A percentile compares a stretch with the other conserved stretches of the same genome.
phyloP scores from a whole-genome alignment of 2,329 filamentous ascomycete species.

The Elsinoe australis region DNA sequence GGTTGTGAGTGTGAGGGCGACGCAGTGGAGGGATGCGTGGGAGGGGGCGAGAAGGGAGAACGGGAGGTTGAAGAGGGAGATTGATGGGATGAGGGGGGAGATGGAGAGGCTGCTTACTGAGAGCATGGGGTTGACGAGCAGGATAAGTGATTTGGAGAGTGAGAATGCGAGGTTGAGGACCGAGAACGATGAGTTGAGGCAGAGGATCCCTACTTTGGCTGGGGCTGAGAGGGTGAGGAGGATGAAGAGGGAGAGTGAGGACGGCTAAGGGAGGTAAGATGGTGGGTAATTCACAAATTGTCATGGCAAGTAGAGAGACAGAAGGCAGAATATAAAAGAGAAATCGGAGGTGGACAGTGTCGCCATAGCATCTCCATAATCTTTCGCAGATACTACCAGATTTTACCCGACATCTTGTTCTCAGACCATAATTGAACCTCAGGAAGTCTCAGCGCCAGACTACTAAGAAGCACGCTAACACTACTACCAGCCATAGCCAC shows the following conservation, averaged over 20 bases:
- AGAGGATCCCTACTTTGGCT: neutral
- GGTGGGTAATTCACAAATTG: too few species aligned
- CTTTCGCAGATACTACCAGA: too few species aligned
- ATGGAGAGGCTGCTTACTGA: neutral
- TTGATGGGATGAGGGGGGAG: neutral
- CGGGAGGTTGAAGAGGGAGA: neutral
- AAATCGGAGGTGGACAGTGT: too few species aligned
- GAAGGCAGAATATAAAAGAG: too few species aligned
- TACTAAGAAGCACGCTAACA: slow-evolving; percentile 80
- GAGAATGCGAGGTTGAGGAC: slow-evolving; percentile 32
- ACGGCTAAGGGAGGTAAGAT: too few species aligned
- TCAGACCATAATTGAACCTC: too few species aligned
- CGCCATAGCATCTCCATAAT: too few species aligned
- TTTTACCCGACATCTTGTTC: too few species aligned
- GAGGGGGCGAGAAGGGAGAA: slow-evolving; percentile 32
- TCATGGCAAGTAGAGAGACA: too few species aligned
- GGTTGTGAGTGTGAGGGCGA: too few species aligned
- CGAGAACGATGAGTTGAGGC: slow-evolving; percentile 42
- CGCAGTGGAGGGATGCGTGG: neutral
- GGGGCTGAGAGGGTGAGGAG: neutral
- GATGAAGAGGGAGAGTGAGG: neutral
- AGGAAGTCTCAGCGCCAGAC: too few species aligned
- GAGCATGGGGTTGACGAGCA: neutral
- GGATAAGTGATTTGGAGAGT: slow-evolving; percentile 19
- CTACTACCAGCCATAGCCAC: slow-evolving; percentile 90